Percentiles rank a stretch among this genome's conserved stretches.
Evolutionary conservation across 805 yeast genomes (phyloP).

Genomic region (Zygosaccharomyces gambellarensis): DNA sequence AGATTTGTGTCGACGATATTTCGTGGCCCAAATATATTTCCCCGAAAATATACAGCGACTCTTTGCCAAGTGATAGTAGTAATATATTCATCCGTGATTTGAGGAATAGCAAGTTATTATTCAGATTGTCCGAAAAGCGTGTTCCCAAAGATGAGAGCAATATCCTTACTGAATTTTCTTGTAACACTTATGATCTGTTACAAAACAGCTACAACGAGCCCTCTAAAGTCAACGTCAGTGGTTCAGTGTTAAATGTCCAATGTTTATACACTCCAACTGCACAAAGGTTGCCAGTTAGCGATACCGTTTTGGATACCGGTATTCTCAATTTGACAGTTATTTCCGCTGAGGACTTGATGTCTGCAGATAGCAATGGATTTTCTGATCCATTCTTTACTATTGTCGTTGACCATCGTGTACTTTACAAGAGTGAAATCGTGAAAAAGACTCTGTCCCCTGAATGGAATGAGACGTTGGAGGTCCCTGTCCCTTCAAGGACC

Average conservation of each 20-base stretch:
- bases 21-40: constrained; percentile 55
- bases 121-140: constrained; percentile 53
- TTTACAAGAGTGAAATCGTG: constrained; percentile 54
- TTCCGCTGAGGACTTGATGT: constrained; percentile 47
- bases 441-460: constrained; percentile 67
- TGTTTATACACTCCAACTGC: constrained; percentile 60
- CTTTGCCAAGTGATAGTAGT: constrained; percentile 45
- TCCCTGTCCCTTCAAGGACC: constrained; percentile 61
- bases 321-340: constrained; percentile 50
- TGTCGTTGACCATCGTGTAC: constrained; percentile 48
- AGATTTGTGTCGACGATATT: constrained; percentile 60
- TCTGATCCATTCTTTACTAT: constrained; percentile 66
- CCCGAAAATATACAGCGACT: constrained; percentile 44
- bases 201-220: constrained; percentile 46
- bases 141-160: constrained; percentile 46
- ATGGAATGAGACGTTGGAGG: constrained; percentile 64
- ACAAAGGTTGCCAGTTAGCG: constrained; percentile 49
- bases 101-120: constrained; percentile 49
- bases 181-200: constrained; percentile 51
- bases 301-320: constrained; percentile 68
- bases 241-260: constrained; percentile 42
- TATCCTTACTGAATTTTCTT: constrained; percentile 46
- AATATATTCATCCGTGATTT: constrained; percentile 68
- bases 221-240: constrained; percentile 41
- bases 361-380: constrained; percentile 70